phyloP scores from a whole-genome alignment of 1,284 basidiomycete species.

The Ceratobasidium sp. region DNA sequence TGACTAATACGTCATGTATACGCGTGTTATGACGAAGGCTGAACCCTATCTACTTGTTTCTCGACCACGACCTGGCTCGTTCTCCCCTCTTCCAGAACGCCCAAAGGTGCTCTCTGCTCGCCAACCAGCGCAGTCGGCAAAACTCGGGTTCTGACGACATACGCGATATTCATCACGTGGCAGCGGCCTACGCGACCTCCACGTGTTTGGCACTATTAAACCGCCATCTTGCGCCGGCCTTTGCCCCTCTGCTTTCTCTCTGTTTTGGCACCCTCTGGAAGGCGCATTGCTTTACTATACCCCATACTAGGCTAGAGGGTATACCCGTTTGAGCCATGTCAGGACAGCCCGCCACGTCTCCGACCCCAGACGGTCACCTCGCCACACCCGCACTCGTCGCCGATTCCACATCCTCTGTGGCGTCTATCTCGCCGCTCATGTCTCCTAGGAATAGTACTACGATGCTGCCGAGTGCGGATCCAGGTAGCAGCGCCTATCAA shows the following conservation, averaged over 20 bases:
- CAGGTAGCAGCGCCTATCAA: constrained; percentile 3
- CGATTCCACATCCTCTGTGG: constrained; percentile 8
- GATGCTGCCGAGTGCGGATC: constrained; percentile 19
- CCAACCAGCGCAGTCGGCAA: neutral
- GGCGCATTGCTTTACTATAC: neutral
- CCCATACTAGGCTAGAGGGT: constrained; percentile 1
- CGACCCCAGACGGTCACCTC: constrained; percentile 19
- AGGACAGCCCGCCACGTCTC: constrained; percentile 27
- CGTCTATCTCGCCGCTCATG: constrained; percentile 32
- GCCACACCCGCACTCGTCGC: constrained; percentile 26
- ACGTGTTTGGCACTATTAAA: constrained; percentile 41
- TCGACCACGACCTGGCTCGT: neutral
- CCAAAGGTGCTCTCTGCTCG: neutral
- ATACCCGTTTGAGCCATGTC: constrained; percentile 6
- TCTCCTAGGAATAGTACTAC: constrained; percentile 9
- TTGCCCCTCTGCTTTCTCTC: neutral
- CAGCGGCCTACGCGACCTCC: constrained; percentile 31
- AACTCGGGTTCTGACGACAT: constrained; percentile 5
- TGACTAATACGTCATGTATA: constrained; percentile 22
- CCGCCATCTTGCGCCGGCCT: neutral
- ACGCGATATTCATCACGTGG: constrained; percentile 38
- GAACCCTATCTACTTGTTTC: constrained; percentile 22
- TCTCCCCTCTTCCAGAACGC: neutral
- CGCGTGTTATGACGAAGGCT: constrained; percentile 31
- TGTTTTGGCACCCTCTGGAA: neutral